These are phyloP conservation scores for Fraxinus baroniana DNA, from an alignment of 305 asterid genomes.

Conservation along the genomic window DNA sequence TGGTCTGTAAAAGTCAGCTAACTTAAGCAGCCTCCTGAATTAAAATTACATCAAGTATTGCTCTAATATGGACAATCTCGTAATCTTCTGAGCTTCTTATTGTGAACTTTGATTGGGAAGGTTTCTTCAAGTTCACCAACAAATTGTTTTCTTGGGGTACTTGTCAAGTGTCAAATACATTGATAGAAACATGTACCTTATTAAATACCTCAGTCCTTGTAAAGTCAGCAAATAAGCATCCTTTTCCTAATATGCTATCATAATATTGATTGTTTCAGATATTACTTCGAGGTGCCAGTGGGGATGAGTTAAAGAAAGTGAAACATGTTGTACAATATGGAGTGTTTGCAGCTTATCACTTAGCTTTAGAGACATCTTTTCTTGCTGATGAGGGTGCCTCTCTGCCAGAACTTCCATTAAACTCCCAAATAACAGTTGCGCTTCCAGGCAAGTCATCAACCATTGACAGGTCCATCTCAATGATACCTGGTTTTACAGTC, in stretches of 20 bases:
- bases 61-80: slow-evolving; percentile 11
- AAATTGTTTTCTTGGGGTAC: slow-evolving; percentile 9
- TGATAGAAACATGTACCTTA: slow-evolving; percentile 6
- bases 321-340: slow-evolving; percentile 95
- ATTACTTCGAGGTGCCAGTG: slow-evolving; percentile 87
- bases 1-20: slow-evolving; percentile 2
- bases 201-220: slow-evolving; percentile 1
- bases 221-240: slow-evolving; percentile 10
- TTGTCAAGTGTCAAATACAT: not conserved
- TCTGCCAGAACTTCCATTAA: slow-evolving; percentile 71
- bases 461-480: slow-evolving; percentile 75
- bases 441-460: slow-evolving; percentile 72
- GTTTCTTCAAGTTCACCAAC: not conserved
- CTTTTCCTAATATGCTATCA: slow-evolving; percentile 12
- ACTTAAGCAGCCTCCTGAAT: not conserved
- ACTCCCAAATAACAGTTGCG: slow-evolving; percentile 68
- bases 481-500: slow-evolving; percentile 55
- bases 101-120: slow-evolving; percentile 8
- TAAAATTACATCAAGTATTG: slow-evolving; percentile 8
- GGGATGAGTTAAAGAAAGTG: slow-evolving; percentile 90
- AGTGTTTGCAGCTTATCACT: slow-evolving; percentile 93
- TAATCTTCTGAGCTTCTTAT: slow-evolving; percentile 7
- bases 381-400: slow-evolving; percentile 99
- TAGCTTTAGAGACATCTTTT: slow-evolving; percentile 95
- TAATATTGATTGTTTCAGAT: slow-evolving; percentile 55